Conservation (phyloP, 805 yeast species). For the Ogataea populi-albae region DNA sequence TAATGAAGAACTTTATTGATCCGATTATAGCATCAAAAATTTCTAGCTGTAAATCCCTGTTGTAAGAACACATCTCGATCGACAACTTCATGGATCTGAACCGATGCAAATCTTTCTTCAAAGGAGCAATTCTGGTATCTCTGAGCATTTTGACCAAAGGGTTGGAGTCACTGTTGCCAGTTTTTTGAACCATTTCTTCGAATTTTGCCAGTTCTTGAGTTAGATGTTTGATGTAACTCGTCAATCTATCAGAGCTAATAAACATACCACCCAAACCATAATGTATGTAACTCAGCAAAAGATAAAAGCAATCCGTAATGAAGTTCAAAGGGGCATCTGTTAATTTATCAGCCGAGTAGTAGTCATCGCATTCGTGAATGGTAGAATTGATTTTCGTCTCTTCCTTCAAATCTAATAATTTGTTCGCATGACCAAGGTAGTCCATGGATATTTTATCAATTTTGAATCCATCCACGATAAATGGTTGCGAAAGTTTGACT, state of each 20-base stretch:
- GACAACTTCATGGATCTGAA: conserved; percentile 51
- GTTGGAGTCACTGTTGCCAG: conserved; percentile 17
- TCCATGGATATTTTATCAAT: conserved; percentile 73
- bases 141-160: conserved; percentile 30
- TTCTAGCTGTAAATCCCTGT: conserved; percentile 57
- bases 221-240: conserved; percentile 45
- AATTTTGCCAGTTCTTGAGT: conserved; percentile 54
- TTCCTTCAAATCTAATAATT: conserved; percentile 63
- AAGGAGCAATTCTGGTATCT: conserved; percentile 27
- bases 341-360: conserved; percentile 37
- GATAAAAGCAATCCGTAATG: conserved; percentile 85
- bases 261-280: conserved; percentile 85
- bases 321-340: conserved; percentile 55
- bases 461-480: conserved; percentile 61
- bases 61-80: conserved; percentile 58
- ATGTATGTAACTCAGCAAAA: conserved; percentile 75
- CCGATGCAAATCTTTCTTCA: conserved; percentile 34
- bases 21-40: conserved; percentile 79
- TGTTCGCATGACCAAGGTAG: conserved; percentile 53
- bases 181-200: conserved; percentile 34
- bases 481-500: conserved; percentile 77
- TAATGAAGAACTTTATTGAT: conserved; percentile 64
- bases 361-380: conserved; percentile 61
- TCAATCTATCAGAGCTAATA: conserved; percentile 53
- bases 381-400: conserved; percentile 85